phyloP scores from a whole-genome alignment of 495 filamentous ascomycete genomes.

The Penicillium desertorum region DNA sequence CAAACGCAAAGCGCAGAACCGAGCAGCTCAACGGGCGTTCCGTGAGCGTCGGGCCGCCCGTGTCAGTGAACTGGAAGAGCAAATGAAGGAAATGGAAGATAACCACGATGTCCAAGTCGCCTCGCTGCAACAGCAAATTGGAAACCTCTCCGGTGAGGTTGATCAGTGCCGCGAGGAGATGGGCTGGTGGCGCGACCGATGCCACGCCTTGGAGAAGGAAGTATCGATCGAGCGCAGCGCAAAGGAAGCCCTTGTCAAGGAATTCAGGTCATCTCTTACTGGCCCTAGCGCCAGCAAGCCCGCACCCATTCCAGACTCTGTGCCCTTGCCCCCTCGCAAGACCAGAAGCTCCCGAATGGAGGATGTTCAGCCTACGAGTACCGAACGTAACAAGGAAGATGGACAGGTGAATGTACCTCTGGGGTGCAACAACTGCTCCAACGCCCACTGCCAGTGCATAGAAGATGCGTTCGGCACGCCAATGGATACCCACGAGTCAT shows the following conservation, averaged over 20 bases:
- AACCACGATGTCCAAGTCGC: conserved; percentile 47
- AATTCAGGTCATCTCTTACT: conserved; percentile 39
- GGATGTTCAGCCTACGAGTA: conserved; percentile 16
- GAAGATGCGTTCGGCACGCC: conserved; percentile 60
- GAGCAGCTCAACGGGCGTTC: conserved; percentile 88
- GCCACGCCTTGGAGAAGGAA: conserved; percentile 49
- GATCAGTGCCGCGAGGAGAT: conserved; percentile 50
- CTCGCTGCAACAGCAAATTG: conserved; percentile 47
- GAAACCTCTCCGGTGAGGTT: conserved; percentile 51
- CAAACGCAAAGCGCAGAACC: conserved; percentile 89
- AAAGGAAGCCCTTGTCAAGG: conserved; percentile 43
- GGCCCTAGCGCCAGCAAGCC: conserved; percentile 23
- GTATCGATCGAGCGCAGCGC: conserved; percentile 45
- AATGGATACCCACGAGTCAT: conserved; percentile 30
- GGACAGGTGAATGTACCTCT: conserved; percentile 38
- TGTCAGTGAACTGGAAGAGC: conserved; percentile 82
- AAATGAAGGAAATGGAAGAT: conserved; percentile 65
- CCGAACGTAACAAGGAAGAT: conserved; percentile 22
- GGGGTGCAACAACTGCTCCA: conserved; percentile 66
- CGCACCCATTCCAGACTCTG: conserved; percentile 30
- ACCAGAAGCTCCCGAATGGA: conserved; percentile 30
- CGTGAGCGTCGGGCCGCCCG: conserved; percentile 82
- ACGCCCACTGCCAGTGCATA: conserved; percentile 64
- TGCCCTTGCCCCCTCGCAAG: conserved; percentile 34
- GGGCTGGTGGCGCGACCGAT: conserved; percentile 50